Evolutionary conservation across 2,329 filamentous ascomycete species (phyloP).

Genomic region (Hypoxylon sp.): DNA sequence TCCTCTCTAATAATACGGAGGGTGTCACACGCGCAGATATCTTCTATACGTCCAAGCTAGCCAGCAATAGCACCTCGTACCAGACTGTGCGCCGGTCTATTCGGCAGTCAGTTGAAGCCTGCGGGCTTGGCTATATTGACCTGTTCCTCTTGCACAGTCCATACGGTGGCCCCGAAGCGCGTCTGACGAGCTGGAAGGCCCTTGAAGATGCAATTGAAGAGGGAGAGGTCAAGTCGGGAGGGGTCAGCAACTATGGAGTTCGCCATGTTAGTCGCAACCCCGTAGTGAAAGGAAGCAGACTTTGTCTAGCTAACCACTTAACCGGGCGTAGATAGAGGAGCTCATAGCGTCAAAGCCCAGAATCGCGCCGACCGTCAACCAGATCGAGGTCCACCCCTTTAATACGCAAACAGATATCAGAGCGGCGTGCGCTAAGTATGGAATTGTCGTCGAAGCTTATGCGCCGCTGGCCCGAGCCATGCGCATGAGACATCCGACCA

Average conservation of each 20-base stretch:
- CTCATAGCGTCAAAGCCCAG: slow-evolving; percentile 74
- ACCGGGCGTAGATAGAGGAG: slow-evolving; percentile 71
- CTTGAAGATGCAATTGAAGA: slow-evolving; percentile 81
- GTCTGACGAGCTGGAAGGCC: slow-evolving; percentile 81
- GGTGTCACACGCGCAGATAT: slow-evolving; percentile 76
- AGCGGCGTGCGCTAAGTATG: slow-evolving; percentile 74
- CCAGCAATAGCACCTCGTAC: slow-evolving; percentile 74
- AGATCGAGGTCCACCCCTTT: slow-evolving; percentile 88
- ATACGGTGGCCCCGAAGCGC: slow-evolving; percentile 77
- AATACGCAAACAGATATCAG: slow-evolving; percentile 79
- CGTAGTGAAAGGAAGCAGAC: not conserved
- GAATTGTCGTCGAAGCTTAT: slow-evolving; percentile 83
- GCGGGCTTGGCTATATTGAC: slow-evolving; percentile 81
- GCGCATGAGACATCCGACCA: slow-evolving; percentile 76
- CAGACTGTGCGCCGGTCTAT: slow-evolving; percentile 77
- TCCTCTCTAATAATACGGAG: slow-evolving; percentile 65
- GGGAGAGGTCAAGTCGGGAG: slow-evolving; percentile 78
- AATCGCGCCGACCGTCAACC: slow-evolving; percentile 79
- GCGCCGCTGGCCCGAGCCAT: slow-evolving; percentile 81
- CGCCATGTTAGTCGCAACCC: slow-evolving; percentile 70
- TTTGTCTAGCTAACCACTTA: slow-evolving; percentile 11
- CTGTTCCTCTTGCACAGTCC: slow-evolving; percentile 85
- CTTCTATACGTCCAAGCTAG: slow-evolving; percentile 86
- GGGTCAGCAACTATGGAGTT: slow-evolving; percentile 84
- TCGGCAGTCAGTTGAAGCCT: slow-evolving; percentile 72